A percentile compares a stretch with the other conserved stretches of the same genome.
These are phyloP conservation scores for Chlamydomonas schloesseri DNA, from an alignment of 139 green algal species.

Conservation along the genomic window DNA sequence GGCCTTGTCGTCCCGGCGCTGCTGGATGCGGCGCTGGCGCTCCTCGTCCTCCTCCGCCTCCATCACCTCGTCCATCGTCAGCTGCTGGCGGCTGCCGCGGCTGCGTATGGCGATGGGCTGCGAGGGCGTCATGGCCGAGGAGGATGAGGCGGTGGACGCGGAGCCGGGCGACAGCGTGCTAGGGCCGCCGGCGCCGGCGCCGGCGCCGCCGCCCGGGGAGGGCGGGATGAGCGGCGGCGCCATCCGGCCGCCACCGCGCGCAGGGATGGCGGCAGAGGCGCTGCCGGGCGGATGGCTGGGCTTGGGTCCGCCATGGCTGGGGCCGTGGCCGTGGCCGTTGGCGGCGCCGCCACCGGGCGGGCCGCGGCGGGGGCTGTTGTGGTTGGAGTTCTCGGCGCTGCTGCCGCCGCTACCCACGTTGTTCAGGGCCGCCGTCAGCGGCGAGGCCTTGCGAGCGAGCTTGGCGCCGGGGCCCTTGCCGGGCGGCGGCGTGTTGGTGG, in stretches of 20 bases:
- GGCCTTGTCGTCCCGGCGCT: neutral
- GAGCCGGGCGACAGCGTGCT: neutral
- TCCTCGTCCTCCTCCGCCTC: conserved; percentile 42
- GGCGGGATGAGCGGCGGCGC: too few relatives aligned
- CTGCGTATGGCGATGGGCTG: conserved; percentile 32
- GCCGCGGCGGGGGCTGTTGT: too few relatives aligned
- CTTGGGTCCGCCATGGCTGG: too few relatives aligned
- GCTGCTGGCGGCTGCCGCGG: conserved; percentile 40
- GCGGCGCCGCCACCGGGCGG: too few relatives aligned
- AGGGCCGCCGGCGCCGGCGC: too few relatives aligned
- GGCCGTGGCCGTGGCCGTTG: neutral
- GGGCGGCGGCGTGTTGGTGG: neutral
- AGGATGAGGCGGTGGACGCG: neutral
- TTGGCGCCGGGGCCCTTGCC: too few relatives aligned
- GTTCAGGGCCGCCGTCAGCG: neutral
- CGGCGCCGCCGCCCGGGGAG: neutral
- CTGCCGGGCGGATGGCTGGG: too few relatives aligned
- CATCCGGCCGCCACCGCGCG: neutral
- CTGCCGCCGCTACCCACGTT: neutral
- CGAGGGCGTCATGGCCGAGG: neutral
- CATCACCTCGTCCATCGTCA: conserved; percentile 31
- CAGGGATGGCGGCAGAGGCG: neutral
- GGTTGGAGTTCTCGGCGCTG: neutral
- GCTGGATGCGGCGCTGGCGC: neutral
- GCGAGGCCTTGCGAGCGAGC: conserved; percentile 6